Evolutionary conservation across 164 flowering plant genomes (phyloP).

Genomic region (Chloranthus sessilifolius): DNA sequence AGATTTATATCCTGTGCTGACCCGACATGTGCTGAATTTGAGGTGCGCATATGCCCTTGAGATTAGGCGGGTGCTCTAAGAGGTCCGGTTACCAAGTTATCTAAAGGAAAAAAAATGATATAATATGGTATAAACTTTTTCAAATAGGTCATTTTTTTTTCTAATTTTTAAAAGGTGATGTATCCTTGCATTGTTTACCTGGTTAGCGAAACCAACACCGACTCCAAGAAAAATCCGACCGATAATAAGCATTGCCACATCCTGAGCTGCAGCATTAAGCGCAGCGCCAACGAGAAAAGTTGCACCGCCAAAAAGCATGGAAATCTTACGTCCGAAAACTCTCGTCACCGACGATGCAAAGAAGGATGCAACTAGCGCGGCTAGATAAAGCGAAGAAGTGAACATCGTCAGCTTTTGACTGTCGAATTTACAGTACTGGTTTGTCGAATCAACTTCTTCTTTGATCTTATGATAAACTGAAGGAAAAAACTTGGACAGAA

Average conservation of each 20-base stretch:
- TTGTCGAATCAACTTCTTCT: not conserved
- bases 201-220: conserved; percentile 17
- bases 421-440: conserved; percentile 21
- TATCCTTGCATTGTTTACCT: conserved; percentile 15
- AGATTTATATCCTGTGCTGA: too few relatives aligned
- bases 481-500: conserved; percentile 15
- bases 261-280: conserved; percentile 7
- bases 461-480: conserved; percentile 8
- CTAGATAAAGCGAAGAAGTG: conserved; percentile 16
- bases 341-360: conserved; percentile 12
- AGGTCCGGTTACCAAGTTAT: too few relatives aligned
- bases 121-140: too few relatives aligned
- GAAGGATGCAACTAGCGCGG: conserved; percentile 16
- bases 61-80: too few relatives aligned
- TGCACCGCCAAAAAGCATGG: conserved; percentile 13
- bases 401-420: conserved; percentile 13
- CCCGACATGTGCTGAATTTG: too few relatives aligned
- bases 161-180: not conserved
- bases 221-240: conserved; percentile 19
- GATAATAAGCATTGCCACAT: conserved; percentile 18
- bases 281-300: conserved; percentile 11
- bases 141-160: too few relatives aligned
- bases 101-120: not conserved
- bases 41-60: too few relatives aligned
- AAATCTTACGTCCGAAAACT: conserved; percentile 7